Base-by-base conservation (phyloP, 352 stramenopile genomes). In the Phytophthora foliorum region DNA sequence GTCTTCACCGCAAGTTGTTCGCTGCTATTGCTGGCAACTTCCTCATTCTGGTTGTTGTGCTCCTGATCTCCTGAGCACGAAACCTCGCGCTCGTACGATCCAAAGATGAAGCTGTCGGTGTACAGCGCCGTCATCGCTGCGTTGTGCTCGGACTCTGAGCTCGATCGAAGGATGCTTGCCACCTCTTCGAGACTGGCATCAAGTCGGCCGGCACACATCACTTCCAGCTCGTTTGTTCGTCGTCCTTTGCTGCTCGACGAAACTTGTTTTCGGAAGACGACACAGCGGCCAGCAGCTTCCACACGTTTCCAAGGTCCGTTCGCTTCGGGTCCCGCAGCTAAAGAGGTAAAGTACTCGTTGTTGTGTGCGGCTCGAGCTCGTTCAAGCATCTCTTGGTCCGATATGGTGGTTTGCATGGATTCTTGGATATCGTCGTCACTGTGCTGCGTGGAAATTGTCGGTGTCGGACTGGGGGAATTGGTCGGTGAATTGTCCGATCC, bases 1-100 rank as follows among this genome's bases (percentile, higher is more conserved):
- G 72, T 80, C 46, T 77, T 80, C n/a, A 80, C 67, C 1, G 48
- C 21, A 16, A 80, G 55, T 9, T 77, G 62, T 11, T 69, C 70
- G 6, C 7, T 32, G 2, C 6, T 51, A 8, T 46, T 22, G 17
- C 14, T 10, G 11, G 10, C 2, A 27, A 5, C 16, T 5, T 56
- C 11, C 34, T 41, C 41, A 0, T 48, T 44, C 22, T 53, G 22
- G 24, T 36, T 48, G 2, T 31, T 16, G 14, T 13, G n/a, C n/a
- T n/a, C 41, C 21, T 5, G 32, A 27, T 53, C 57, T 21, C 10
- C 38, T 11, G 24, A 16, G 21, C 57, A 72, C 2, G 57, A 42
- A 4, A 74, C 41, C 19, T 60, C 52, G 6, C 69, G 67, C 24
- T 73, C 70, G 11, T 68, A 63, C 5, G 70, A 75, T 1, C 70